Evolutionary conservation across 495 filamentous ascomycete genomes (phyloP), one percentile per base, ranked within the genome.

Genomic region (Elasticomyces elasticus): DNA sequence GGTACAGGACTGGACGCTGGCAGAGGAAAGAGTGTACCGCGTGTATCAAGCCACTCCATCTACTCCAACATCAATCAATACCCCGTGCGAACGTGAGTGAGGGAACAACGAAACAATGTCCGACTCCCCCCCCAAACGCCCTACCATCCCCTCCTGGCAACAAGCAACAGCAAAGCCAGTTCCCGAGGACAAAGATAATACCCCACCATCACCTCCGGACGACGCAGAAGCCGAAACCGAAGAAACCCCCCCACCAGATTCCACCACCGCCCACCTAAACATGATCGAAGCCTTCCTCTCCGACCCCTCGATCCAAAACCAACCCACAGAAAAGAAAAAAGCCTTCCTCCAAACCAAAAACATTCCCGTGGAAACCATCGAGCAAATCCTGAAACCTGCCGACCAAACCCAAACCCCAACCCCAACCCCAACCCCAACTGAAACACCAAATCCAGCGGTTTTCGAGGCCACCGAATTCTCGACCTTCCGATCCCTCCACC

Each of bases 281-380:
- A 80, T 87, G 63, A 88, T 88, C 19, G 71, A 76, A 30, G 81
- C 74, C 52, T 95, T 96, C 64, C 78, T 97, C n/a, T 71, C 85
- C 38, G 85, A 90, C 51, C 81, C 85, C 7, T 76, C 74, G n/a
- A 85, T 95, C 42, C 77, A 79, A 27, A 72, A 83, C 63, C 79
- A 84, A 10, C 73, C 84, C 1, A 73, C 74, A 41, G 83, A 86
- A 48, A 80, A 80, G 67, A 92, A 95, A 70, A 72, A 81, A 25
- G 75, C 77, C 1, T 96, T 95, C 55, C 71, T 97, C 7, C 77
- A 83, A 60, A 79, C 78, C 30, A 96, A 98, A 65, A 89, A 88
- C 0, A 68, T 95, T 6, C 75, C 69, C 2, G 66, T 74, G 3
- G 70, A 77, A 30, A 86, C 94, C 56, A 86, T 90, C 45, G 69